Evolutionary conservation across 2,329 filamentous ascomycete species (phyloP).

Genomic region (Podosphaera fusca): DNA sequence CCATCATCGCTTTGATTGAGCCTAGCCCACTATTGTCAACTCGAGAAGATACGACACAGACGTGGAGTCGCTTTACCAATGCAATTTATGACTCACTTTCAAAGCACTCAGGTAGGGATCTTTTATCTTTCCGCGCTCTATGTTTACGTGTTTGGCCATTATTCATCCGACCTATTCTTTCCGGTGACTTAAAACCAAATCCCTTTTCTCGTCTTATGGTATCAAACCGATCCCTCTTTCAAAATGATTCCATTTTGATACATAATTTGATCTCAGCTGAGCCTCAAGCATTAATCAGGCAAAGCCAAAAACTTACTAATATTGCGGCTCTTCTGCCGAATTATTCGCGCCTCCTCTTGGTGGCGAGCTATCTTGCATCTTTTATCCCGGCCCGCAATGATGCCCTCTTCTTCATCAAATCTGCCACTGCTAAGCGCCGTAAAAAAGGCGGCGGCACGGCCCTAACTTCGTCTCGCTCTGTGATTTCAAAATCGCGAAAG

Average conservation of each 20-base stretch:
- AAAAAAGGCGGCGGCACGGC: constrained; percentile 23
- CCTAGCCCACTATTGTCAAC: constrained; percentile 21
- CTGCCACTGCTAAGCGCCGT: constrained; percentile 16
- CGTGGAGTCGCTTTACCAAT: constrained; percentile 61
- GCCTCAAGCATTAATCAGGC: constrained; percentile 3
- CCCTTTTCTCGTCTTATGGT: constrained; percentile 74
- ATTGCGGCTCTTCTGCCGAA: constrained; percentile 38
- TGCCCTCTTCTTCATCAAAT: constrained; percentile 39
- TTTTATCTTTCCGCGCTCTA: constrained; percentile 46
- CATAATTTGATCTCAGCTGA: constrained; percentile 30
- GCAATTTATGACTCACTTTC: constrained; percentile 74
- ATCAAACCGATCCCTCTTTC: constrained; percentile 42
- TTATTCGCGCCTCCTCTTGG: constrained; percentile 48
- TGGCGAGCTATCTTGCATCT: constrained; percentile 59
- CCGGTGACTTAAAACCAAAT: constrained; percentile 42
- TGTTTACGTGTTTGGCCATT: constrained; percentile 61
- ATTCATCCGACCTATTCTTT: constrained; percentile 57
- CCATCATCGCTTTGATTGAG: constrained; percentile 41
- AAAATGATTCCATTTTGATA: constrained; percentile 46
- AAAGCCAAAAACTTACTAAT: constrained; percentile 15
- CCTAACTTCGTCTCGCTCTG: constrained; percentile 12
- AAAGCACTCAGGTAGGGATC: constrained; percentile 56
- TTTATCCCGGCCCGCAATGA: constrained; percentile 60
- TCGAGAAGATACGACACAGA: constrained; percentile 33
- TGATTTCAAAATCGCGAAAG: constrained; percentile 35